Percentiles rank a stretch among this genome's conserved stretches.
phyloP scores from a whole-genome alignment of 208 protist genomes.

The Crithidia expoeki region DNA sequence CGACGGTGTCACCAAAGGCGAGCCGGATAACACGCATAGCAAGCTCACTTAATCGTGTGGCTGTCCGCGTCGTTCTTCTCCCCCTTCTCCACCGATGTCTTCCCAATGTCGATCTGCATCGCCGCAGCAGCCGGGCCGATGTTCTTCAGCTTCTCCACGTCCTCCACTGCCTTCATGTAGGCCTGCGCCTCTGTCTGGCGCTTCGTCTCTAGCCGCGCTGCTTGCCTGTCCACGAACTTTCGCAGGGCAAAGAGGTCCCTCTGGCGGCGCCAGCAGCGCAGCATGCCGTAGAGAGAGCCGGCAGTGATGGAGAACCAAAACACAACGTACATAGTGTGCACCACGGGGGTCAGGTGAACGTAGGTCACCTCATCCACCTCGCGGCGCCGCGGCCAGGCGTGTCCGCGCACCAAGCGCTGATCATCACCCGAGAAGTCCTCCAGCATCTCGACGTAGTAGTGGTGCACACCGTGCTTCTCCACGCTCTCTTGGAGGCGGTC shows the following conservation, averaged over 20 bases:
- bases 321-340: constrained; percentile 88
- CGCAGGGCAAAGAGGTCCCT: constrained; percentile 74
- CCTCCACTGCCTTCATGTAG: constrained; percentile 62
- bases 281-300: constrained; percentile 82
- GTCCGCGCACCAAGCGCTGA: constrained; percentile 80
- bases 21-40: neutral
- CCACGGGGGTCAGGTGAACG: constrained; percentile 80
- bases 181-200: constrained; percentile 75
- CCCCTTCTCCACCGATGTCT: constrained; percentile 1
- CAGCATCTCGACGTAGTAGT: constrained; percentile 88
- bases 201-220: constrained; percentile 57
- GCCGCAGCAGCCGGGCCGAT: constrained; percentile 37
- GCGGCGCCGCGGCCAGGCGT: constrained; percentile 78
- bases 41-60: constrained; percentile 1
- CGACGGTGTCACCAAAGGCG: too few species aligned
- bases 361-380: constrained; percentile 84
- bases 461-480: constrained; percentile 63
- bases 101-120: constrained; percentile 21
- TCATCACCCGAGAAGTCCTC: constrained; percentile 90
- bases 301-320: constrained; percentile 86
- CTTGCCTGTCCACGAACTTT: constrained; percentile 46
- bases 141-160: constrained; percentile 65
- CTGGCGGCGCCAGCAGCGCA: constrained; percentile 74
- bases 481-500: constrained; percentile 31
- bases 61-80: neutral